A percentile compares a stretch with the other conserved stretches of the same genome.
These are phyloP conservation scores for Botryotinia narcissicola DNA, from an alignment of 2,329 filamentous ascomycete species.

Conservation along the genomic window DNA sequence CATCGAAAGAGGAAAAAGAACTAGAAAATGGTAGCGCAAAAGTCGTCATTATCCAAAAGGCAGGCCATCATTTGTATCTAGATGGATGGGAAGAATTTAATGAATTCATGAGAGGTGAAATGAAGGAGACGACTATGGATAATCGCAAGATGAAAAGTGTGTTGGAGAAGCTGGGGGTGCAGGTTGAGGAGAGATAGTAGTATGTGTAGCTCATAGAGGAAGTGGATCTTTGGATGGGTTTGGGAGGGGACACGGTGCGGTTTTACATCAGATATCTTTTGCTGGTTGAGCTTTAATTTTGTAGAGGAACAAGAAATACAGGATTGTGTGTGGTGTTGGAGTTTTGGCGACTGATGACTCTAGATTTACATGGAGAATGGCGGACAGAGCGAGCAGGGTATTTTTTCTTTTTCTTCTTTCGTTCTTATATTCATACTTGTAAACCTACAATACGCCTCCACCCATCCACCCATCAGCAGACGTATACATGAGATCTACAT, in stretches of 20 bases:
- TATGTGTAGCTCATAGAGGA: neutral
- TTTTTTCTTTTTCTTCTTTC: neutral
- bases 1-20: constrained; percentile 64
- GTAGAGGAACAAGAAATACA: neutral
- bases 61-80: constrained; percentile 71
- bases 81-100: constrained; percentile 72
- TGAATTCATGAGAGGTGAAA: constrained; percentile 60
- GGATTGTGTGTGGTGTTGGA: neutral
- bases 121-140: constrained; percentile 51
- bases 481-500: neutral
- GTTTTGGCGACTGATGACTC: neutral
- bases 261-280: neutral
- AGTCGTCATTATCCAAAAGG: constrained; percentile 72
- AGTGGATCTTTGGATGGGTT: neutral
- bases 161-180: neutral
- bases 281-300: neutral
- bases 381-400: neutral
- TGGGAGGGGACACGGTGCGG: neutral
- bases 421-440: neutral
- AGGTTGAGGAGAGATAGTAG: neutral
- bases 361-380: neutral
- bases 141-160: constrained; percentile 24
- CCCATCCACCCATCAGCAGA: neutral
- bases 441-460: neutral
- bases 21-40: constrained; percentile 77